A percentile compares a stretch with the other conserved stretches of the same genome.
phyloP scores from a whole-genome alignment of 1,139 yeast species.

The Geotrichum candidum region DNA sequence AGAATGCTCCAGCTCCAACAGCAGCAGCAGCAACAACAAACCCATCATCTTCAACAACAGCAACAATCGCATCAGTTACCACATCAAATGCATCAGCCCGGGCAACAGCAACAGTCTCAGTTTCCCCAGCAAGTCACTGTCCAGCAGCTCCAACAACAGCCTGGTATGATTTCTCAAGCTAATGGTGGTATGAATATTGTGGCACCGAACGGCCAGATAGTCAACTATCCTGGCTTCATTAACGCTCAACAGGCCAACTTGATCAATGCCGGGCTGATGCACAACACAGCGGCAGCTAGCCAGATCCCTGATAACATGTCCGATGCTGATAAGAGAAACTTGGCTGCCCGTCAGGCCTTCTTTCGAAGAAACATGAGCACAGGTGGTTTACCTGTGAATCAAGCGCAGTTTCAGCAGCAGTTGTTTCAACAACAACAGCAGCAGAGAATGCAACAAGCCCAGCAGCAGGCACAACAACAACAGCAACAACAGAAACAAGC shows the following conservation, averaged over 20 bases:
- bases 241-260: constrained; percentile 16
- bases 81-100: neutral
- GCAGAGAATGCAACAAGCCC: constrained; percentile 15
- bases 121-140: neutral
- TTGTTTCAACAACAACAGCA: constrained; percentile 25
- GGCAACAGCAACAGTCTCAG: neutral
- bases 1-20: neutral
- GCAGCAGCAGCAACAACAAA: neutral
- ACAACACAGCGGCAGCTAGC: constrained; percentile 14
- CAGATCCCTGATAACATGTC: constrained; percentile 25
- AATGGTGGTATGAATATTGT: constrained; percentile 9
- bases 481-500: neutral
- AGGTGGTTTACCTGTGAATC: constrained; percentile 8
- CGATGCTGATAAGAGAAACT: constrained; percentile 29
- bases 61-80: neutral
- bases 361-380: constrained; percentile 14
- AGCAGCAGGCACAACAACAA: neutral
- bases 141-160: neutral
- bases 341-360: constrained; percentile 13
- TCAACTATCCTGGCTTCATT: neutral
- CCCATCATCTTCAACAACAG: neutral
- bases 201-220: constrained; percentile 18
- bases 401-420: constrained; percentile 19
- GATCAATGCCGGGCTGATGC: constrained; percentile 13
- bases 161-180: constrained; percentile 12